Conservation (phyloP, 441 rosid genomes). For the Gossypium aridum region DNA sequence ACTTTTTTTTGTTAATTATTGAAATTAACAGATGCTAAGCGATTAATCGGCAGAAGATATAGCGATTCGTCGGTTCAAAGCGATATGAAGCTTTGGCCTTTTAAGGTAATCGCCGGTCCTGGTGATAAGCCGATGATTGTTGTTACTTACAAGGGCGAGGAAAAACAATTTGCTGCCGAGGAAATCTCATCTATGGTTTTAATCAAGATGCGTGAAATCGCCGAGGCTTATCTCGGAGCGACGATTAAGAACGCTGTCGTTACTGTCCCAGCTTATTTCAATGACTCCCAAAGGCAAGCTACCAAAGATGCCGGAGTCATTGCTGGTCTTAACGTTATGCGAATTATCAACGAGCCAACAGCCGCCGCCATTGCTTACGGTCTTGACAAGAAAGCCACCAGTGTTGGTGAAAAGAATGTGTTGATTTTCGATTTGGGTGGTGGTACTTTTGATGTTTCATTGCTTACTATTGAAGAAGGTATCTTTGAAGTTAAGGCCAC, state of each 20-base stretch:
- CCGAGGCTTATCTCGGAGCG: slow-evolving; percentile 40
- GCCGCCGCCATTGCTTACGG: slow-evolving; percentile 62
- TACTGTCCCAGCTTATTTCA: slow-evolving; percentile 49
- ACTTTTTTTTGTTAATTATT: neutral
- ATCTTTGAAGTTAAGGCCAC: slow-evolving; percentile 50
- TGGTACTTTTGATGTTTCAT: slow-evolving; percentile 46
- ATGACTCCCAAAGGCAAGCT: slow-evolving; percentile 37
- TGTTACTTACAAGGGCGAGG: slow-evolving; percentile 41
- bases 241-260: slow-evolving; percentile 37
- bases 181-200: slow-evolving; percentile 40
- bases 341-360: slow-evolving; percentile 37
- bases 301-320: slow-evolving; percentile 34
- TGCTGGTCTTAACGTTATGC: slow-evolving; percentile 28
- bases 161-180: slow-evolving; percentile 40
- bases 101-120: slow-evolving; percentile 37
- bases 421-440: slow-evolving; percentile 46
- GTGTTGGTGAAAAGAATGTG: slow-evolving; percentile 44
- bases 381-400: slow-evolving; percentile 44
- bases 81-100: slow-evolving; percentile 42
- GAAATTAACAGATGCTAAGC: slow-evolving; percentile 34
- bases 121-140: slow-evolving; percentile 54
- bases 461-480: slow-evolving; percentile 46
- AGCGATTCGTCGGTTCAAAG: slow-evolving; percentile 35
- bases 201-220: slow-evolving; percentile 48
- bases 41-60: slow-evolving; percentile 49